Evolutionary conservation across 345 rosid genomes (phyloP), one percentile per base, ranked within the genome.

Genomic region (Combretum micranthum): DNA sequence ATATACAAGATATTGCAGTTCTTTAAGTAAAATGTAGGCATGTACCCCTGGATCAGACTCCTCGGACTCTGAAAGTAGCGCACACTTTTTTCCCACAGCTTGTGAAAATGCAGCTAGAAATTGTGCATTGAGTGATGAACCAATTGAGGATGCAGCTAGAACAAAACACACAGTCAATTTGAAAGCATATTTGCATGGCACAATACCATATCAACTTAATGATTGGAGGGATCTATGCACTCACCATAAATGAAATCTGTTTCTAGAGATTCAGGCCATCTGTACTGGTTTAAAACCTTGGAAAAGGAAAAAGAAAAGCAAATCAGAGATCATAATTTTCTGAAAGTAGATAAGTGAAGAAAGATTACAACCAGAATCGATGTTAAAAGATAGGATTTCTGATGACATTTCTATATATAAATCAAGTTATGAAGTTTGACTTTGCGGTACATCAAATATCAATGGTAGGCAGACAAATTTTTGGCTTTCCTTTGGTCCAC

Each of bases 11-110:
- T 32, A 32, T 7, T 32, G 3, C 39, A 32, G 39, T 32, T 11
- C 5, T 32, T 11, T 32, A 11, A 32, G 39, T 32, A 53, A 42
- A 50, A 42, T 47, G 72, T 32, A 50, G 26, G 44, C 42, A 50
- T 46, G 62, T 77, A 86, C 98, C 92, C 84, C 98, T 26, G 98
- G 96, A 81, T 91, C 95, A 72, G 98, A 88, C 74, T 91, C 96
- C 68, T 91, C 87, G 46, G 92, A 88, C 55, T 88, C 95, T 42
- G 76, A 77, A 49, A 57, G 50, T 56, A 60, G 76, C 46, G 60
- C 21, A 16, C 84, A 80, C 71, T 72, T 88, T 75, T 91, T 88
- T 67, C 98, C 96, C 12, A 77, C 70, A 26, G 98, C 96, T 52
- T 89, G 78, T 47, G 96, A 75, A 78, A 91, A 91, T 19, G 86